phyloP scores from a whole-genome alignment of 768 basidiomycete genomes.

The Nidularia pulvinata region DNA sequence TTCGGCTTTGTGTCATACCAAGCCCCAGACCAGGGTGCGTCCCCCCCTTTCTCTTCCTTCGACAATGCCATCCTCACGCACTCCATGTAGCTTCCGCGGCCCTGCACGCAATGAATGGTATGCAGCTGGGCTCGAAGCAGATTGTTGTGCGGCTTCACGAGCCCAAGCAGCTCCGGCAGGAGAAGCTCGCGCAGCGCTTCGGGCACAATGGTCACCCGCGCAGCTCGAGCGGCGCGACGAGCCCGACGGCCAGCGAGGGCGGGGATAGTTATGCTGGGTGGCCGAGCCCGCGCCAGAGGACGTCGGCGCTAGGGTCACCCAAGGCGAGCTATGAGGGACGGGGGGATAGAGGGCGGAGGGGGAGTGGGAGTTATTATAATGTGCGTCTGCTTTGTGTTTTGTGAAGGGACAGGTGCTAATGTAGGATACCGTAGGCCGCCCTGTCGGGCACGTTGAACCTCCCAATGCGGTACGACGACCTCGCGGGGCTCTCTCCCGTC shows the following conservation, averaged over 20 bases:
- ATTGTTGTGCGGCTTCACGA: constrained; percentile 89
- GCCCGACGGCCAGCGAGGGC: constrained; percentile 80
- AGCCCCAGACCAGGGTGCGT: too few relatives aligned
- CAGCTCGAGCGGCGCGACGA: constrained; percentile 81
- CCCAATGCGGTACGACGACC: constrained; percentile 87
- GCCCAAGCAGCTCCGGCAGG: constrained; percentile 89
- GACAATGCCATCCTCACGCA: too few relatives aligned
- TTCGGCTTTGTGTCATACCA: constrained; percentile 79
- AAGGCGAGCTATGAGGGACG: constrained; percentile 41
- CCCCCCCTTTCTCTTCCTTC: too few relatives aligned
- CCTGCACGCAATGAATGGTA: constrained; percentile 81
- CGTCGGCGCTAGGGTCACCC: constrained; percentile 56
- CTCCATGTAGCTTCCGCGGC: constrained; percentile 59
- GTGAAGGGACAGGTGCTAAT: background rate
- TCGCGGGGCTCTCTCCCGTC: constrained; percentile 80
- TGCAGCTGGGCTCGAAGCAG: constrained; percentile 68
- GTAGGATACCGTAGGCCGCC: constrained; percentile 56
- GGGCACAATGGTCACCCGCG: constrained; percentile 80
- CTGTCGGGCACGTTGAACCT: constrained; percentile 77
- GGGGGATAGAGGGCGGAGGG: constrained; percentile 67
- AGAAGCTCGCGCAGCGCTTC: constrained; percentile 85
- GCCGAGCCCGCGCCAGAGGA: constrained; percentile 67
- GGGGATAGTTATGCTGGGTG: constrained; percentile 77
- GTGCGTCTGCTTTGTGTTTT: constrained; percentile 32
- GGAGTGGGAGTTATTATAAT: constrained; percentile 87